Evolutionary conservation across 768 basidiomycete genomes (phyloP).

Genomic region (Nidularia pulvinata): DNA sequence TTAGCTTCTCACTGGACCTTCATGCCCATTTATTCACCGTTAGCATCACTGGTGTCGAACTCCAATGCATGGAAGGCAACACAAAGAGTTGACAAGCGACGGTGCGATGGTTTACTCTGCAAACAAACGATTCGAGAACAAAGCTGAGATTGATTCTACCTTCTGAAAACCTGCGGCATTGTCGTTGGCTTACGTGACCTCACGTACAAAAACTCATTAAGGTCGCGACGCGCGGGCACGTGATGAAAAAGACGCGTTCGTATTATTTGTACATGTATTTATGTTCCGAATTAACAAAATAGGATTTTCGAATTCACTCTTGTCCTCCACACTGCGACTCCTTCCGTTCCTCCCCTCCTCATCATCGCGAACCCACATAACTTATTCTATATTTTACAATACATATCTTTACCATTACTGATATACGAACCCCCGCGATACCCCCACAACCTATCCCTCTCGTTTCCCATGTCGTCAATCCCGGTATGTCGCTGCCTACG

Average conservation of each 20-base stretch:
- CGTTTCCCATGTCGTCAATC: not conserved
- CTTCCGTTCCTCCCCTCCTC: not conserved
- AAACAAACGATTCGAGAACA: too few relatives aligned
- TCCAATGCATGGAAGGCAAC: too few relatives aligned
- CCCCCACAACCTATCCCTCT: not conserved
- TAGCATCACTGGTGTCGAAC: too few relatives aligned
- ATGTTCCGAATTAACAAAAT: not conserved
- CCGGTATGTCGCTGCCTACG: not conserved
- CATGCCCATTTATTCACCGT: too few relatives aligned
- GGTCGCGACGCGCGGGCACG: not conserved
- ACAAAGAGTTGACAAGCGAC: too few relatives aligned
- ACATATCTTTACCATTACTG: not conserved
- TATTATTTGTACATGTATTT: not conserved
- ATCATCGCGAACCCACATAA: not conserved
- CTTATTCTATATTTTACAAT: not conserved
- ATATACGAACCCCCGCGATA: not conserved
- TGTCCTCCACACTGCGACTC: not conserved
- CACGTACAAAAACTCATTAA: too few relatives aligned
- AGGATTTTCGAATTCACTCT: not conserved
- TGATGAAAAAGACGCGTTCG: not conserved
- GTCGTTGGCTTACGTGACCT: too few relatives aligned
- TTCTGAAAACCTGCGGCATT: too few relatives aligned
- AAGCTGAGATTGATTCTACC: too few relatives aligned
- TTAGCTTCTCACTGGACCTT: too few relatives aligned
- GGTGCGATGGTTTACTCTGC: too few relatives aligned